Base-by-base conservation (phyloP, 176 grass and related monocot species). In the Oryza meridionalis region DNA sequence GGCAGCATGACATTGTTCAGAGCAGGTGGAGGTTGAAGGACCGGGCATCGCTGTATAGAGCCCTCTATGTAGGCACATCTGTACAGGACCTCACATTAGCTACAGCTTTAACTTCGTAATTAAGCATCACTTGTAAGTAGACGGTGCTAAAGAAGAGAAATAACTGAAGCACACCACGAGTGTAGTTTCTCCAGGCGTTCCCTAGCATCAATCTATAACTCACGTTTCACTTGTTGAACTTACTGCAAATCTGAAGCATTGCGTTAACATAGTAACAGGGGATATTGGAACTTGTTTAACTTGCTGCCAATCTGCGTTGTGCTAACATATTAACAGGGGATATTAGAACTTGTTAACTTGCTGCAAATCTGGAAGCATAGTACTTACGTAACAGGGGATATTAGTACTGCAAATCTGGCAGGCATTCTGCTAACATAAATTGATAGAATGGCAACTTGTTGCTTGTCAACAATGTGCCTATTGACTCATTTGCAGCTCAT, bases 61-160 rank as follows among this genome's bases (percentile, higher is more conserved):
- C 42, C 75, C 37, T 75, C 58, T 24, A 22, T 61, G 58, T 62
- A 62, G 29, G 9, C 31, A 76, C 49, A 7, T 29, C 19, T 77
- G 72, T 37, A 76, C 29, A 67, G 31, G 31, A 42, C 59, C 74
- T 67, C 65, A 65, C 22, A 24, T 75, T 75, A 72, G 6, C 35
- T 44, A 37, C n/a, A 11, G 38, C 14, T 73, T 72, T 11, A 82
- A 37, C 68, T 62, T 43, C 33, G 49, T 63, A 72, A 72, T 27
- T 43, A 71, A 21, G 44, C 62, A 63, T 19, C 50, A 25, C 7
- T 6, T 83, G 44, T 75, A 66, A 67, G 27, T 84, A 58, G 73
- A 33, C 67, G 31, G 7, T 76, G 66, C 35, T 40, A 49, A 22
- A 67, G 72, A 38, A 19, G 62, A 77, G n/a, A 16, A 25, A 43